Evolutionary conservation across 495 filamentous ascomycete genomes (phyloP).

Genomic region (Podospora comata): DNA sequence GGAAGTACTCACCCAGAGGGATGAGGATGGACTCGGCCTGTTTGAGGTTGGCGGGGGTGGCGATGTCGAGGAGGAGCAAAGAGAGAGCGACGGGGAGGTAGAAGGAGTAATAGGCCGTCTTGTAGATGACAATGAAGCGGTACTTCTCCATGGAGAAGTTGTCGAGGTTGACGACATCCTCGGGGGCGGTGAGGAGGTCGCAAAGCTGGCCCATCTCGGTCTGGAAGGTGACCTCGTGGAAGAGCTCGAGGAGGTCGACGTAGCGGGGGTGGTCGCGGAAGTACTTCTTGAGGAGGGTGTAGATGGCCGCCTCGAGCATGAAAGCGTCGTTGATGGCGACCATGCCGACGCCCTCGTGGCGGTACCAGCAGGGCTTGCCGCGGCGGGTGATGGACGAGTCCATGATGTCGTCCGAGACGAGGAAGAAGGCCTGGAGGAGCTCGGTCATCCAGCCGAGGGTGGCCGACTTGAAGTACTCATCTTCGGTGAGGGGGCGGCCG

Average conservation of each 20-base stretch:
- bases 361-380: constrained; percentile 94
- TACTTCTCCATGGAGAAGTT: constrained; percentile 96
- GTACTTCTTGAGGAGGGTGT: constrained; percentile 84
- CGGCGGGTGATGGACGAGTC: constrained; percentile 89
- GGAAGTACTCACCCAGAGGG: constrained; percentile 98
- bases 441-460: constrained; percentile 95
- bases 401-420: constrained; percentile 99
- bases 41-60: constrained; percentile 79
- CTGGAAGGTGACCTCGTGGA: constrained; percentile 89
- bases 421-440: constrained; percentile 96
- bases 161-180: constrained; percentile 83
- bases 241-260: constrained; percentile 86
- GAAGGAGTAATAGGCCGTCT: constrained; percentile 98
- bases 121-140: constrained; percentile 97
- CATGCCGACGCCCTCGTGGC: constrained; percentile 78
- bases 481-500: constrained; percentile 62
- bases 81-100: constrained; percentile 96
- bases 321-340: constrained; percentile 98
- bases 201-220: constrained; percentile 93
- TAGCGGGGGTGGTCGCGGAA: constrained; percentile 84
- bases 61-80: constrained; percentile 73
- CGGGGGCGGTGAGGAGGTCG: constrained; percentile 92
- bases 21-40: constrained; percentile 88
- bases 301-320: constrained; percentile 89
- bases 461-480: constrained; percentile 81